Percentiles rank a stretch among this genome's conserved stretches.
phyloP scores from a whole-genome alignment of 768 basidiomycete genomes.

The Naematelia aurantialba region DNA sequence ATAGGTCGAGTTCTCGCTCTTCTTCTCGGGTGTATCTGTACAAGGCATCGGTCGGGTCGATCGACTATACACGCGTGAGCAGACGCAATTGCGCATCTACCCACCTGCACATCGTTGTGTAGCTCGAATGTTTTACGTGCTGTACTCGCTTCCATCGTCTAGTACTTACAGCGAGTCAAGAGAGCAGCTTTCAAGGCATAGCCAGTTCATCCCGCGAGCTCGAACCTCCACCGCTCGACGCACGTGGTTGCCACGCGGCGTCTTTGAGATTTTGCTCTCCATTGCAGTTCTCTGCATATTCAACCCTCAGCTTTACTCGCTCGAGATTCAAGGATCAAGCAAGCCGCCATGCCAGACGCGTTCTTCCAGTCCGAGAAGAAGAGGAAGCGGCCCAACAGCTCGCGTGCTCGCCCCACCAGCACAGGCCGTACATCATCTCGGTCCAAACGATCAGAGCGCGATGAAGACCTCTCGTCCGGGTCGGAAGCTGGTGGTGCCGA shows the following conservation, averaged over 20 bases:
- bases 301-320: background rate
- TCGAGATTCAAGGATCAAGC: background rate
- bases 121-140: constrained; percentile 52
- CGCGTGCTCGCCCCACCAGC: constrained; percentile 34
- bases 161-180: background rate
- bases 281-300: background rate
- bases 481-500: constrained; percentile 35
- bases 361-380: constrained; percentile 63
- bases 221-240: background rate
- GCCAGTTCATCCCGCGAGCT: background rate
- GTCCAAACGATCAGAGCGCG: constrained; percentile 17
- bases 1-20: constrained; percentile 56
- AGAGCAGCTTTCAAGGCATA: background rate
- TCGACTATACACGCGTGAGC: constrained; percentile 20
- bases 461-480: constrained; percentile 40
- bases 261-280: background rate
- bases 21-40: constrained; percentile 50
- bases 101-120: constrained; percentile 49
- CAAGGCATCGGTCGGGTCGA: constrained; percentile 46
- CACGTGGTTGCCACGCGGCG: background rate
- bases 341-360: constrained; percentile 65
- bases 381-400: constrained; percentile 52
- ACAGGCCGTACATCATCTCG: constrained; percentile 28
- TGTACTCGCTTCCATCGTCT: constrained; percentile 18
- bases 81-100: no score